Conservation (phyloP, 1,284 basidiomycete species). For the Cutaneotrichosporon curvatum region DNA sequence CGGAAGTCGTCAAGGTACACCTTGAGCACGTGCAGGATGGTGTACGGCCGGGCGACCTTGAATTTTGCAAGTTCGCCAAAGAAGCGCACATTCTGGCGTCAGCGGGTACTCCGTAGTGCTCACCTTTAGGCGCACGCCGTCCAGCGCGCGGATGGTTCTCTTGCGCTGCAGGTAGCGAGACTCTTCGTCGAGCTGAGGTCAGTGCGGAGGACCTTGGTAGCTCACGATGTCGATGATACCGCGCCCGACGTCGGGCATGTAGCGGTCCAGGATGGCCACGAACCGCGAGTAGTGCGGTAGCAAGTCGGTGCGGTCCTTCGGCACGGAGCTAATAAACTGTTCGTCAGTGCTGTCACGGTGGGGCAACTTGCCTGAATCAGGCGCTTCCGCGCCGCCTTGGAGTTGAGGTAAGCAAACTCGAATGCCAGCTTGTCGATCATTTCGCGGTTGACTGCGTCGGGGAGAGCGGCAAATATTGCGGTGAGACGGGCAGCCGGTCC, state of each 20-base stretch:
- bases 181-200: constrained; percentile 79
- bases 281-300: constrained; percentile 89
- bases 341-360: neutral
- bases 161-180: constrained; percentile 94
- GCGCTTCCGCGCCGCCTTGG: constrained; percentile 85
- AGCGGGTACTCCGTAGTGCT: constrained; percentile 5
- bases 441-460: constrained; percentile 85
- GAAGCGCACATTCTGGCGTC: constrained; percentile 72
- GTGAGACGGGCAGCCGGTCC: constrained; percentile 89
- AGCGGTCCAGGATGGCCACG: constrained; percentile 76
- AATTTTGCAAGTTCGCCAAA: constrained; percentile 93
- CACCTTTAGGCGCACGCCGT: constrained; percentile 77
- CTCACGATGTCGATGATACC: constrained; percentile 73
- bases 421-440: constrained; percentile 90
- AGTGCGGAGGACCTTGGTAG: neutral
- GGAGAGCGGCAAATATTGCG: constrained; percentile 82
- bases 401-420: constrained; percentile 93
- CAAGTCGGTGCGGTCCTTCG: constrained; percentile 82
- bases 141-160: constrained; percentile 79
- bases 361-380: constrained; percentile 65
- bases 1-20: constrained; percentile 93
- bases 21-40: constrained; percentile 93
- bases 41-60: constrained; percentile 79
- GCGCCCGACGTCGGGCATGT: constrained; percentile 86
- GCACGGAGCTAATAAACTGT: constrained; percentile 76